Percentiles rank a stretch among this genome's conserved stretches.
These are phyloP conservation scores for Conticribra guillardii DNA, from an alignment of 108 stramenopile genomes.

Conservation along the genomic window DNA sequence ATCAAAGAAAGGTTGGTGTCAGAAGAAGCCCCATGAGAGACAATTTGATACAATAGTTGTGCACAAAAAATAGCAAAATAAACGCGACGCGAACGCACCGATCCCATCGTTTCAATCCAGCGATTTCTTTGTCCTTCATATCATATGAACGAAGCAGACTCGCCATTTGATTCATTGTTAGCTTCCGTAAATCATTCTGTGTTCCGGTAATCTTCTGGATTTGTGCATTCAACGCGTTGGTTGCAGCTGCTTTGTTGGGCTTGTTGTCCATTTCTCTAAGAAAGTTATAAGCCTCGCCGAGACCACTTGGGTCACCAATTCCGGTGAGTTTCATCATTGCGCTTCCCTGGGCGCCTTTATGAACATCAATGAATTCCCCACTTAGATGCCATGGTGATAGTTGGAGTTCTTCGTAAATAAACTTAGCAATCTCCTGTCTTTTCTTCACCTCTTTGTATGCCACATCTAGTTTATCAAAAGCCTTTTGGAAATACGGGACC, in stretches of 20 bases:
- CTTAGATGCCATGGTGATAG: slow-evolving; percentile 85
- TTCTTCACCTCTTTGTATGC: slow-evolving; percentile 67
- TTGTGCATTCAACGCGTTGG: slow-evolving; percentile 70
- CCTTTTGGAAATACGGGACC: slow-evolving; percentile 64
- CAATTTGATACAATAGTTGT: background rate
- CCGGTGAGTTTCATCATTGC: slow-evolving; percentile 91
- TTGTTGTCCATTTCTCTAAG: slow-evolving; percentile 73
- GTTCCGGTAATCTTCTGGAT: slow-evolving; percentile 89
- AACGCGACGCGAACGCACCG: slow-evolving; percentile 17
- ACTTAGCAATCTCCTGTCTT: slow-evolving; percentile 84
- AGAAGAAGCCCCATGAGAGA: no score
- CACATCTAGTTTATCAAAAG: slow-evolving; percentile 59
- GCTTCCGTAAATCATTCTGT: slow-evolving; percentile 87
- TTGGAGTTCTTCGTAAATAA: slow-evolving; percentile 88
- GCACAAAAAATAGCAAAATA: background rate
- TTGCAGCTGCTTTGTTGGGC: slow-evolving; percentile 56
- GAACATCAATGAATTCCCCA: slow-evolving; percentile 88
- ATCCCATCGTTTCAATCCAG: slow-evolving; percentile 93
- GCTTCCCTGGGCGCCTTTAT: slow-evolving; percentile 79
- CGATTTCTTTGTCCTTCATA: slow-evolving; percentile 82
- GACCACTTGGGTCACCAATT: slow-evolving; percentile 87
- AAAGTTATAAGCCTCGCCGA: slow-evolving; percentile 81
- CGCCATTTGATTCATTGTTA: slow-evolving; percentile 92
- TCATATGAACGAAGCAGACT: slow-evolving; percentile 80
- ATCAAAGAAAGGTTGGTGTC: background rate